A percentile compares a stretch with the other conserved stretches of the same genome.
These are phyloP conservation scores for Nakataea oryzae DNA, from an alignment of 2,329 filamentous ascomycete species.

Conservation along the genomic window DNA sequence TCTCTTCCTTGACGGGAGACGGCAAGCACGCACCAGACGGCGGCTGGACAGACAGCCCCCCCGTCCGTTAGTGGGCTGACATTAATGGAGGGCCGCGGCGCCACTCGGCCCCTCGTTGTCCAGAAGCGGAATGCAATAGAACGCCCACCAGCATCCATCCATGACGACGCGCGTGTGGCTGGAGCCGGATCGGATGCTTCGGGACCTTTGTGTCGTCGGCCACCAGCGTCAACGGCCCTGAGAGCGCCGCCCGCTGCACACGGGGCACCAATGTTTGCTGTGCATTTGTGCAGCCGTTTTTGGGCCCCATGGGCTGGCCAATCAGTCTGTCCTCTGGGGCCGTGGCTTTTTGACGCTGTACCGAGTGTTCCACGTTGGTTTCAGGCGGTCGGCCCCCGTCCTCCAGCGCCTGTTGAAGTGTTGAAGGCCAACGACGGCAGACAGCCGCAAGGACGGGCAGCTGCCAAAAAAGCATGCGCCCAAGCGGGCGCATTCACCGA, in stretches of 20 bases:
- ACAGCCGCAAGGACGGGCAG: neutral
- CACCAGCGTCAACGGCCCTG: too few species aligned
- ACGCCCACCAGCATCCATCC: neutral
- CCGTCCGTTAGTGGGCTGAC: too few species aligned
- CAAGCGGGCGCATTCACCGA: too few species aligned
- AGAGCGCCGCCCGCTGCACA: too few species aligned
- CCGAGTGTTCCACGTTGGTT: slow-evolving; percentile 3
- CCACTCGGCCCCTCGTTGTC: neutral
- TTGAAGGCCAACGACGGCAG: neutral
- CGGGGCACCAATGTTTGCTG: neutral
- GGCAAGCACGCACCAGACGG: too few species aligned
- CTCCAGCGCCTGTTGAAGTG: neutral
- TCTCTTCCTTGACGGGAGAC: neutral
- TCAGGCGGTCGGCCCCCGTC: neutral
- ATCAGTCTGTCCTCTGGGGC: neutral
- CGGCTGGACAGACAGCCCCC: neutral
- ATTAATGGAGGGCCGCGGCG: too few species aligned
- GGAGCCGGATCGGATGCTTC: neutral
- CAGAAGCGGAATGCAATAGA: neutral
- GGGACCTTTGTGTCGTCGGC: neutral
- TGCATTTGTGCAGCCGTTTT: neutral
- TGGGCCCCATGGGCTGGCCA: neutral
- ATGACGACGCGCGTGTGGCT: neutral
- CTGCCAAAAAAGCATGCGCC: neutral
- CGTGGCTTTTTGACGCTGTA: neutral